Percentiles rank a stretch among this genome's conserved stretches.
These are phyloP conservation scores for Cutaneotrichosporon daszewskae DNA, from an alignment of 1,284 basidiomycete genomes.

Conservation along the genomic window DNA sequence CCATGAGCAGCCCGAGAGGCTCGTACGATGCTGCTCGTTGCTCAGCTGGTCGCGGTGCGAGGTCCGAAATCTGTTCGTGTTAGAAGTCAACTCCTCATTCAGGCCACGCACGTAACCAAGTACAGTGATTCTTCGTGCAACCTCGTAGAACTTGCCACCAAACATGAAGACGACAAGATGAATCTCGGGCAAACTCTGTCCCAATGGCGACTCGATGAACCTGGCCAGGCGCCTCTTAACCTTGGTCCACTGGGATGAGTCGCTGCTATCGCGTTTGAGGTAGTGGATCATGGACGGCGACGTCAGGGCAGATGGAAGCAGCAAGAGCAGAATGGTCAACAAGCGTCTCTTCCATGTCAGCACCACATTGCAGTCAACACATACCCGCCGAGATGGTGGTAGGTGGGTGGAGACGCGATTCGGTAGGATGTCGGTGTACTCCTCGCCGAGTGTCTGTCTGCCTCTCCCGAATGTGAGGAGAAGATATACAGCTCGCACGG, in stretches of 20 bases:
- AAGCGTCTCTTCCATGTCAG: conserved; percentile 48
- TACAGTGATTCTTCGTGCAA: conserved; percentile 65
- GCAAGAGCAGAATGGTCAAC: conserved; percentile 58
- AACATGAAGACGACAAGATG: conserved; percentile 80
- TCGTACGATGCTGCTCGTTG: conserved; percentile 74
- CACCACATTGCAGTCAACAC: neutral
- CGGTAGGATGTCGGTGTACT: conserved; percentile 82
- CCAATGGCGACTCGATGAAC: conserved; percentile 33
- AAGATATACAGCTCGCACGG: conserved; percentile 67
- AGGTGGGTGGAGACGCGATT: conserved; percentile 49
- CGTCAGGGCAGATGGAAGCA: conserved; percentile 57
- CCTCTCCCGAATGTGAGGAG: conserved; percentile 73
- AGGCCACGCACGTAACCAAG: conserved; percentile 61
- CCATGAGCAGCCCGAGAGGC: conserved; percentile 69
- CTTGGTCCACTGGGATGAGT: conserved; percentile 4
- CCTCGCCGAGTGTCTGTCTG: conserved; percentile 77
- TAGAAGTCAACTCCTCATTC: neutral
- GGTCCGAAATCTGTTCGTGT: conserved; percentile 59
- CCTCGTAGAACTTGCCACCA: conserved; percentile 69
- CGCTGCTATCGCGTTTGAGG: conserved; percentile 32
- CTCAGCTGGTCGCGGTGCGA: conserved; percentile 60
- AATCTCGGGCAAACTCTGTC: conserved; percentile 53
- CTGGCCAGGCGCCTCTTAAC: conserved; percentile 16
- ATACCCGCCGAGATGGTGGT: conserved; percentile 23
- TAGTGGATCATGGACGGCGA: conserved; percentile 45